Conservation (phyloP, 2,329 filamentous ascomycete species). For the Hypoxylon sp. region DNA sequence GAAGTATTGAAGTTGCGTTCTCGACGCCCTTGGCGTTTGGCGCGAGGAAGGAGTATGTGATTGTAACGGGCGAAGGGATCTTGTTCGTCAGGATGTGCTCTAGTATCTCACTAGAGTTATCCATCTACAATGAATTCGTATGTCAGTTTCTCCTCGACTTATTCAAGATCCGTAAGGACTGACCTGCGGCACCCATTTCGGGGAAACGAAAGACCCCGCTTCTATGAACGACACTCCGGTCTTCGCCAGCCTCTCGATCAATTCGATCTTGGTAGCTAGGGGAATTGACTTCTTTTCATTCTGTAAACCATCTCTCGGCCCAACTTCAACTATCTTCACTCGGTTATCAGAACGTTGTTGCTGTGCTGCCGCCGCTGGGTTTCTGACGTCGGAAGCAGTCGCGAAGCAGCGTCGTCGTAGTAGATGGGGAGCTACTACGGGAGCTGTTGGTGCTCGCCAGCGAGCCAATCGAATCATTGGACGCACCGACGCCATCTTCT, state of each 20-base stretch:
- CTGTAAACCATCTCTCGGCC: conserved; percentile 77
- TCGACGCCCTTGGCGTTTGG: conserved; percentile 82
- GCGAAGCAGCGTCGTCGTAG: conserved; percentile 52
- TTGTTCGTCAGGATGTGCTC: conserved; percentile 74
- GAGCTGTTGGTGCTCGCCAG: conserved; percentile 38
- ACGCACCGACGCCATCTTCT: conserved; percentile 53
- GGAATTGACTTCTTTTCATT: conserved; percentile 75
- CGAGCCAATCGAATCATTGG: conserved; percentile 51
- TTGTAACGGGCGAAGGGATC: conserved; percentile 66
- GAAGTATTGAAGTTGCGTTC: conserved; percentile 70
- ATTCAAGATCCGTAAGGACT: conserved; percentile 19
- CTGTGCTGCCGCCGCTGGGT: conserved; percentile 33
- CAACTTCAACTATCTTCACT: conserved; percentile 74
- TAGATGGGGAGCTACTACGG: conserved; percentile 33
- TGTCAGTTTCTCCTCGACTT: conserved; percentile 34
- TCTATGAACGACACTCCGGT: conserved; percentile 75
- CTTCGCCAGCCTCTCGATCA: conserved; percentile 69
- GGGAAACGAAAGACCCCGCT: conserved; percentile 76
- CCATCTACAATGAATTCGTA: conserved; percentile 72
- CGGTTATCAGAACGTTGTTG: conserved; percentile 47
- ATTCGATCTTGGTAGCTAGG: conserved; percentile 72
- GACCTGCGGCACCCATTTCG: conserved; percentile 78
- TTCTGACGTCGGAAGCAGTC: conserved; percentile 52
- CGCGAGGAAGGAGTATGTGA: conserved; percentile 85
- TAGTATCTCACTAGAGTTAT: conserved; percentile 81